Conservation (phyloP, 2,329 filamentous ascomycete species). For the Fonsecaea monophora region DNA sequence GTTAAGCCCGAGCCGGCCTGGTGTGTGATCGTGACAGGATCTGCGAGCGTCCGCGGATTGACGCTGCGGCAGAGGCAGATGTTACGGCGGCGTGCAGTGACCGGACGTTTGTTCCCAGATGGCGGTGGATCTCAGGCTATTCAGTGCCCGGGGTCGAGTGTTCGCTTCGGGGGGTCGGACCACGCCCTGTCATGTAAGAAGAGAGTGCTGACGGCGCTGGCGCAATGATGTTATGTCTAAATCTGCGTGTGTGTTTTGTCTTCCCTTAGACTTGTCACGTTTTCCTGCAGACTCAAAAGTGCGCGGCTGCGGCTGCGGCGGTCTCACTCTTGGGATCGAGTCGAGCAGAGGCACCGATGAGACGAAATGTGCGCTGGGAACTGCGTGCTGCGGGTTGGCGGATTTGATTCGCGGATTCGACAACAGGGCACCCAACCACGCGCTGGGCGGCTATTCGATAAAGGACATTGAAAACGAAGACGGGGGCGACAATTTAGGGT, state of each 20-base stretch:
- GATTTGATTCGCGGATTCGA: slow-evolving; percentile 28
- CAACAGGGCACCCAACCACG: slow-evolving; percentile 31
- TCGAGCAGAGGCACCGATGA: slow-evolving; percentile 7
- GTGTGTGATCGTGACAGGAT: slow-evolving; percentile 23
- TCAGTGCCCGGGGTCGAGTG: neutral
- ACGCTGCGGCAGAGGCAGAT: slow-evolving; percentile 7
- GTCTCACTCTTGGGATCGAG: slow-evolving; percentile 8
- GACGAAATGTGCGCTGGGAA: slow-evolving; percentile 27
- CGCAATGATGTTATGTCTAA: slow-evolving; percentile 14
- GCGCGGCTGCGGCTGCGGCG: slow-evolving; percentile 19
- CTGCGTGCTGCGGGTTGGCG: slow-evolving; percentile 27
- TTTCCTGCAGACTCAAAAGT: slow-evolving; percentile 1
- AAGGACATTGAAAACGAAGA: slow-evolving; percentile 20
- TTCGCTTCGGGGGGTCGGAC: slow-evolving; percentile 12
- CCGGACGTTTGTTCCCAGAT: slow-evolving; percentile 1
- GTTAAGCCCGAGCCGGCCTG: slow-evolving; percentile 26
- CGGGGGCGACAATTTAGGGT: neutral
- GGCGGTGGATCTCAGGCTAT: slow-evolving; percentile 3
- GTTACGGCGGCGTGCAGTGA: slow-evolving; percentile 19
- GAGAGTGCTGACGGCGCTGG: slow-evolving; percentile 15
- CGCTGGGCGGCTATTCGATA: slow-evolving; percentile 26
- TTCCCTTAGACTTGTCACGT: slow-evolving; percentile 4
- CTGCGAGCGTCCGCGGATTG: slow-evolving; percentile 14
- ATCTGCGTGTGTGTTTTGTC: slow-evolving; percentile 2
- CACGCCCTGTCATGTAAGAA: slow-evolving; percentile 13